Base-by-base conservation (phyloP, 345 rosid species). In the Anacardium occidentale region DNA sequence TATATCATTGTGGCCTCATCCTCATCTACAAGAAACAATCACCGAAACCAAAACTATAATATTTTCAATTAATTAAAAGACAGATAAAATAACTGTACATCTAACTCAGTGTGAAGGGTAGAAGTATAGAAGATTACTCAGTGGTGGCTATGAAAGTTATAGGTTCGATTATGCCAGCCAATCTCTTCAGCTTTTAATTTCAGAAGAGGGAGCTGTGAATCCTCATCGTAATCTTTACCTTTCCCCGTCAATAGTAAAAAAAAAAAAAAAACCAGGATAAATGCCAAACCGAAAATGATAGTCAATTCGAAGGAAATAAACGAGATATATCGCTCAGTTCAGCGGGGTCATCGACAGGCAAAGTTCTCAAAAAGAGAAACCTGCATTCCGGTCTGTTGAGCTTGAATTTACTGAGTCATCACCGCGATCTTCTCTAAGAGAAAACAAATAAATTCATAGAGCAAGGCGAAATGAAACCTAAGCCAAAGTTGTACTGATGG, bases 361-460 rank as follows among this genome's bases (percentile, higher is more conserved):
- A 81, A 83, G 51, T 50, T 77, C 86, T 75, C 81, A 20, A 64
- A 15, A 59, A 72, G 83, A 77, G 83, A 82, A 82, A 75, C 88
- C 83, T 89, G 91, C 79, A 82, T 87, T 93, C 97, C 93, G 98
- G 97, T 93, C 98, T 93, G 98, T 93, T 93, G 97, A 93, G 98
- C 98, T 93, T 90, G 98, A 90, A 90, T 74, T 72, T 79, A 78
- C 77, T 73, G 80, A 79, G 94, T 93, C 98, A 51, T 92, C 98
- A 86, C 77, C 0, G 92, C 91, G 78, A 88, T 56, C 82, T 75
- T 54, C 34, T 4, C 12, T 66, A 3, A 12, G 5, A 45, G 1
- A 10, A 10, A 14, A 32, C 5, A 21, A 13, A 37, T 7, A 14
- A 11, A 34, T 1, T 4, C 0, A 21, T 0, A 8, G 2, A 22